Conservation (phyloP, 805 yeast species). For the Metschnikowia shivogae region DNA sequence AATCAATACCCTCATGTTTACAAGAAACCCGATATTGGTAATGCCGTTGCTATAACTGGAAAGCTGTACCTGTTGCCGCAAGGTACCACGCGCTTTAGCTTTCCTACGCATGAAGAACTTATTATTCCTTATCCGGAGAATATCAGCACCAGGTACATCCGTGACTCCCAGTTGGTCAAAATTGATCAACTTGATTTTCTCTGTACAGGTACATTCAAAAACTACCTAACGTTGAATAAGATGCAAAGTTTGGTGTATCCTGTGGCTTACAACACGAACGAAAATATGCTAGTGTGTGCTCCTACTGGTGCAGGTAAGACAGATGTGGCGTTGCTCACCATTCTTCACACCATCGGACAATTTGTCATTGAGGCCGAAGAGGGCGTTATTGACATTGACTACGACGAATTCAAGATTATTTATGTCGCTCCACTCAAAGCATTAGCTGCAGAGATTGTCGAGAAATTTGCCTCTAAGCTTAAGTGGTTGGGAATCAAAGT, state of each 20-base stretch:
- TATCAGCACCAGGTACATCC: slow-evolving; percentile 38
- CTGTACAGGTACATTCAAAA: slow-evolving; percentile 80
- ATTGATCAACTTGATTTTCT: slow-evolving; percentile 65
- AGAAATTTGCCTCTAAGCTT: slow-evolving; percentile 72
- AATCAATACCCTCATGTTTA: slow-evolving; percentile 83
- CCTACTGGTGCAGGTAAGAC: slow-evolving; percentile 23
- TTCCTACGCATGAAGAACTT: slow-evolving; percentile 72
- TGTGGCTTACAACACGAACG: slow-evolving; percentile 88
- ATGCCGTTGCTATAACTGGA: slow-evolving; percentile 69
- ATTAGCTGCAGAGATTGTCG: slow-evolving; percentile 93
- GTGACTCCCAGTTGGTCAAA: slow-evolving; percentile 47
- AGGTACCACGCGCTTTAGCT: slow-evolving; percentile 68
- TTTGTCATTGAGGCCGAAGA: slow-evolving; percentile 49
- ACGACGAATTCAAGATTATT: slow-evolving; percentile 82
- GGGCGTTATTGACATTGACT: slow-evolving; percentile 60
- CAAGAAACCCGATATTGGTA: slow-evolving; percentile 56
- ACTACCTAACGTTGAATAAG: slow-evolving; percentile 72
- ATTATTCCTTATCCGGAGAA: slow-evolving; percentile 71
- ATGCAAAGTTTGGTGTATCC: slow-evolving; percentile 91
- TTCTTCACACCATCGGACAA: slow-evolving; percentile 66
- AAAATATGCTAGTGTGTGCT: slow-evolving; percentile 60
- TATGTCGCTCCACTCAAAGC: slow-evolving; percentile 95
- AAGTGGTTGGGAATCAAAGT: slow-evolving; percentile 85
- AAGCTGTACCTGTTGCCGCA: slow-evolving; percentile 73
- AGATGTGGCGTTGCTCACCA: slow-evolving; percentile 20